Evolutionary conservation across 345 rosid species (phyloP).

Genomic region (Cardamine chenopodiifolia): DNA sequence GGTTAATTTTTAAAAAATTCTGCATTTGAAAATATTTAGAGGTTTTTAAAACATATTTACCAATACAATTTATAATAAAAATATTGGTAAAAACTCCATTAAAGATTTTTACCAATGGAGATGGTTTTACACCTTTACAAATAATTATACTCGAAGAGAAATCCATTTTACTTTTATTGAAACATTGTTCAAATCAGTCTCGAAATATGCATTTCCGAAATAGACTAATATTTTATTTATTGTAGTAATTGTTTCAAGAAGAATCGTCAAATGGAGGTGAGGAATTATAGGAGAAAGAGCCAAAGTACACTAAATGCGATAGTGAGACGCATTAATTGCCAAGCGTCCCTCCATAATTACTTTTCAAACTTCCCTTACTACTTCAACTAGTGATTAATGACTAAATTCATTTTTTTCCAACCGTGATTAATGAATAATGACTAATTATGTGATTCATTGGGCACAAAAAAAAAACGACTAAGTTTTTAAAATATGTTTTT

Average conservation of each 20-base stretch:
- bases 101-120: no score
- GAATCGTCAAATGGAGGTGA: conserved; percentile 37
- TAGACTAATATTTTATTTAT: background rate
- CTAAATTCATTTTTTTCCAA: no score
- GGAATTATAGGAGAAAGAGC: conserved; percentile 36
- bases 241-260: conserved; percentile 21
- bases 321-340: conserved; percentile 31
- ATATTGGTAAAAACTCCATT: no score
- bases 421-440: conserved; percentile 14
- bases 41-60: no score
- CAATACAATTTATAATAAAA: no score
- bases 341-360: conserved; percentile 25
- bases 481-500: background rate
- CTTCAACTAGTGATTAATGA: conserved; percentile 25
- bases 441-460: background rate
- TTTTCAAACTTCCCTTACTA: conserved; percentile 32
- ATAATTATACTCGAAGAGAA: no score
- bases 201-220: conserved; percentile 6
- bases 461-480: background rate
- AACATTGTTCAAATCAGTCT: conserved; percentile 19
- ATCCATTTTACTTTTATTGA: no score
- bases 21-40: no score
- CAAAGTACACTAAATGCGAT: conserved; percentile 33
- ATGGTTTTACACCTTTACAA: no score
- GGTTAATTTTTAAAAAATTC: no score